Evolutionary conservation across 2,329 filamentous ascomycete species (phyloP).

Genomic region (Aspergillus quadricinctus): DNA sequence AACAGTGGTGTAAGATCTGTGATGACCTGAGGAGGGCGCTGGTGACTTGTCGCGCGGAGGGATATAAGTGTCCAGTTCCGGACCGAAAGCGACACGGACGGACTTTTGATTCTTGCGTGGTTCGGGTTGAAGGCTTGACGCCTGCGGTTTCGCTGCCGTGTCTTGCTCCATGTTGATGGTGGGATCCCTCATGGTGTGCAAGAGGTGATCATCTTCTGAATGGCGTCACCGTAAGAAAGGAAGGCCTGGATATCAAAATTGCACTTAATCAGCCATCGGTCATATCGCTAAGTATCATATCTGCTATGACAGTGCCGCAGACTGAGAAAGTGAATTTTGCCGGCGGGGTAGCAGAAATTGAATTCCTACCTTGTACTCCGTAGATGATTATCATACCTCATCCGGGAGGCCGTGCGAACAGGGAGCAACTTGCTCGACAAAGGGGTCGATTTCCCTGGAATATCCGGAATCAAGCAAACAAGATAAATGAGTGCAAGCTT

Average conservation of each 20-base stretch:
- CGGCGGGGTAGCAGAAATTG: neutral
- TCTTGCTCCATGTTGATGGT: constrained; percentile 33
- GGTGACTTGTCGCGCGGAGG: constrained; percentile 31
- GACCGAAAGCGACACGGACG: constrained; percentile 38
- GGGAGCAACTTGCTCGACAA: neutral
- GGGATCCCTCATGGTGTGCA: constrained; percentile 34
- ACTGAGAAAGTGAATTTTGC: neutral
- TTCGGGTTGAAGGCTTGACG: constrained; percentile 27
- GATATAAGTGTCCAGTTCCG: constrained; percentile 35
- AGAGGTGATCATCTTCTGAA: constrained; percentile 28
- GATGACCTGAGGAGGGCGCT: constrained; percentile 26
- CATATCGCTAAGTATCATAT: neutral
- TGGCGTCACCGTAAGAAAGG: constrained; percentile 8
- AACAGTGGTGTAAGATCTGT: constrained; percentile 32
- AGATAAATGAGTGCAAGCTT: neutral
- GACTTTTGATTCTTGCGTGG: constrained; percentile 31
- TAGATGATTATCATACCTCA: constrained; percentile 14
- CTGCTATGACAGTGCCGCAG: neutral
- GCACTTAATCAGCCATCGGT: neutral
- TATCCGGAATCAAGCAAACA: neutral
- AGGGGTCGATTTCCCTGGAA: neutral
- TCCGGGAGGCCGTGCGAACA: too few relatives aligned
- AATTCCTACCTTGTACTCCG: neutral
- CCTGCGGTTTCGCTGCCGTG: constrained; percentile 19
- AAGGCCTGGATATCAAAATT: constrained; percentile 5